Percentiles rank a stretch among this genome's conserved stretches.
phyloP scores from a whole-genome alignment of 1,139 yeast genomes.

The Lodderomyces theae region DNA sequence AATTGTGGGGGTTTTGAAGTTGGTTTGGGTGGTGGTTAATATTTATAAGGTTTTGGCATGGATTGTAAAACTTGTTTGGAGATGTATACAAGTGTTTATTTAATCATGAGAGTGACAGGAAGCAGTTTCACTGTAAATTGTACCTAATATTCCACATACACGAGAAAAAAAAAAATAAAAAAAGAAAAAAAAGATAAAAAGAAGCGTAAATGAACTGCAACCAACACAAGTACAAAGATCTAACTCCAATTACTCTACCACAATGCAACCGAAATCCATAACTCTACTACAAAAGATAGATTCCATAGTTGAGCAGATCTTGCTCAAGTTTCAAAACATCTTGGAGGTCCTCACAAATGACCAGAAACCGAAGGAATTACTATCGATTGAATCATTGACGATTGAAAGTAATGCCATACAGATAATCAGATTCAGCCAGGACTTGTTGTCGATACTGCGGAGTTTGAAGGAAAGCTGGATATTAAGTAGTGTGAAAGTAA shows the following conservation, averaged over 20 bases:
- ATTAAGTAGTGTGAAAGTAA: constrained; percentile 48
- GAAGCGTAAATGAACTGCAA: background rate
- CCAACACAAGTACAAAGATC: too few relatives aligned
- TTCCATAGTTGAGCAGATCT: constrained; percentile 39
- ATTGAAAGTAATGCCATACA: constrained; percentile 53
- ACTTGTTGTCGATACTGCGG: constrained; percentile 47
- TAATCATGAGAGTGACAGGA: too few relatives aligned
- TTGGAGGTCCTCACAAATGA: constrained; percentile 42
- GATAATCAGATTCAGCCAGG: constrained; percentile 53
- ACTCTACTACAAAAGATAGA: constrained; percentile 45
- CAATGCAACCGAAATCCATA: constrained; percentile 42
- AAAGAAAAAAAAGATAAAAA: too few relatives aligned
- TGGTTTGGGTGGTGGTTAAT: constrained; percentile 68
- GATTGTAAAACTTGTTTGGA: constrained; percentile 33
- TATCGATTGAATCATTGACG: constrained; percentile 54
- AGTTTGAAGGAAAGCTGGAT: constrained; percentile 57
- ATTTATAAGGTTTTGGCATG: constrained; percentile 43
- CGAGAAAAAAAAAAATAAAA: too few relatives aligned
- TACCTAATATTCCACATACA: background rate
- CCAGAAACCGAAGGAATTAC: constrained; percentile 49
- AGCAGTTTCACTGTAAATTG: background rate
- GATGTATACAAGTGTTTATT: constrained; percentile 30
- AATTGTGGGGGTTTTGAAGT: constrained; percentile 65
- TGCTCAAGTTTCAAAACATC: constrained; percentile 43
- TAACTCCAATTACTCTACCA: too few relatives aligned